phyloP scores from a whole-genome alignment of 164 flowering plant genomes.

The Umbellularia californica region DNA sequence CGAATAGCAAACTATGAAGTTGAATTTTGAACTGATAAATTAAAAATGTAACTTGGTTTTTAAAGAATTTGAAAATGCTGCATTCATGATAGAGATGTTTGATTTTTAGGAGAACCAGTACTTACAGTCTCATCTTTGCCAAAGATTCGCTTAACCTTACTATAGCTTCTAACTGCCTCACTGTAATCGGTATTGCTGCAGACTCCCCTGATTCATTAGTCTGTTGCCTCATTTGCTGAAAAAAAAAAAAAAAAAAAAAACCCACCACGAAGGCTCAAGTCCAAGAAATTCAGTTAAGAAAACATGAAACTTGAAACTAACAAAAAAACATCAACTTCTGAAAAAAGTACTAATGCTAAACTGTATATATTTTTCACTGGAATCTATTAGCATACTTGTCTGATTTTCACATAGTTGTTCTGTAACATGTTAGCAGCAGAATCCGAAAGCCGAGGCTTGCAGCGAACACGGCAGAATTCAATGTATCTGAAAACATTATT shows the following conservation, averaged over 20 bases:
- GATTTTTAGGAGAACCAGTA: conserved; percentile 1
- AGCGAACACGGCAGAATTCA: conserved; percentile 73
- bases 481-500: conserved; percentile 56
- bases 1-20: too few species aligned
- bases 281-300: neutral
- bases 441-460: conserved; percentile 87
- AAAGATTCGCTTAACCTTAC: conserved; percentile 91
- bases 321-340: neutral
- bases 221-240: conserved; percentile 88
- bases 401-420: conserved; percentile 78
- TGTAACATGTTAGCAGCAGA: conserved; percentile 71
- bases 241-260: conserved; percentile 8
- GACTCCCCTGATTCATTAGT: conserved; percentile 94
- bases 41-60: too few species aligned
- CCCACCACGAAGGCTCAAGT: too few species aligned
- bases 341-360: neutral
- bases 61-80: too few species aligned
- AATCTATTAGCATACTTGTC: conserved; percentile 56
- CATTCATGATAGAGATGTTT: neutral
- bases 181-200: conserved; percentile 91
- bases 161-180: conserved; percentile 96
- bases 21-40: too few species aligned
- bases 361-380: neutral
- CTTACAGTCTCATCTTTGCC: conserved; percentile 97
- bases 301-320: neutral